A percentile compares a stretch with the other conserved stretches of the same genome.
These are phyloP conservation scores for Geotrichum siamense DNA, from an alignment of 1,139 yeast genomes.

Conservation along the genomic window DNA sequence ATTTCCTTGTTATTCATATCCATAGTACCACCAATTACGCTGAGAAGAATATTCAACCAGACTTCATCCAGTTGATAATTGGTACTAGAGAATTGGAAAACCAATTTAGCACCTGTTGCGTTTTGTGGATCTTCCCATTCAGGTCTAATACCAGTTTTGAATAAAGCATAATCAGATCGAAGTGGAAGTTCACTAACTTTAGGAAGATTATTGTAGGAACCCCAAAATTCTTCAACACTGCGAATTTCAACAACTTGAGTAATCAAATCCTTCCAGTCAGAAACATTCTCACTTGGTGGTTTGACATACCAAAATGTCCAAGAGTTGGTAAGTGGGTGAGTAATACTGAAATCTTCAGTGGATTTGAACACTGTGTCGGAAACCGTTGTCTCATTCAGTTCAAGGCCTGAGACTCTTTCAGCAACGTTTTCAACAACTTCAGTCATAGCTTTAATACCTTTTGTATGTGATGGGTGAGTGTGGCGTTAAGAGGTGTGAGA, in stretches of 20 bases:
- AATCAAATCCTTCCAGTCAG: conserved; percentile 88
- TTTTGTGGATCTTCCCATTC: conserved; percentile 97
- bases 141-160: conserved; percentile 91
- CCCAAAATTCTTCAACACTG: conserved; percentile 99
- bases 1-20: conserved; percentile 61
- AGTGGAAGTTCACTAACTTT: conserved; percentile 85
- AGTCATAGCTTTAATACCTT: too few relatives aligned
- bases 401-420: background rate
- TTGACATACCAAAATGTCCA: conserved; percentile 99
- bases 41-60: conserved; percentile 87
- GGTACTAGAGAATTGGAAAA: conserved; percentile 62
- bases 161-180: conserved; percentile 91
- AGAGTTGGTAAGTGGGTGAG: conserved; percentile 85
- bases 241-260: conserved; percentile 89
- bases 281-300: conserved; percentile 72
- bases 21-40: conserved; percentile 93
- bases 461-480: background rate
- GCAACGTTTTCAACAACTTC: conserved; percentile 3
- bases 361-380: conserved; percentile 53
- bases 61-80: conserved; percentile 64
- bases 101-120: conserved; percentile 93
- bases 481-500: background rate
- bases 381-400: background rate
- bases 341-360: conserved; percentile 64
- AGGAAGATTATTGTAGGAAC: conserved; percentile 90